A percentile compares a stretch with the other conserved stretches of the same genome.
Conservation (phyloP, 345 rosid species). For the Eucalyptus rudis region DNA sequence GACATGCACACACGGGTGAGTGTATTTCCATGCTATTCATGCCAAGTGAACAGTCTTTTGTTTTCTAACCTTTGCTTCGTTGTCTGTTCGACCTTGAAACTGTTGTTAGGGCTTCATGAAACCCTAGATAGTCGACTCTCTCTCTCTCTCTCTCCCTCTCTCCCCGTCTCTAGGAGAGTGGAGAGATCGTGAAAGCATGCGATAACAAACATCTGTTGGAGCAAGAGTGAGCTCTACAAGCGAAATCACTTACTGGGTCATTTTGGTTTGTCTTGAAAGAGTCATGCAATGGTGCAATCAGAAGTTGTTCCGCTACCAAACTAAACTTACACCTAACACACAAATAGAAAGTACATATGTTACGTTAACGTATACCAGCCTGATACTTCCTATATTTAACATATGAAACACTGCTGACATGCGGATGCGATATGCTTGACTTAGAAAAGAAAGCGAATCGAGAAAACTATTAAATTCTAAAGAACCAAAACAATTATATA, state of each 20-base stretch:
- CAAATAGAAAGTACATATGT: not conserved
- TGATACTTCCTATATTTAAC: not conserved
- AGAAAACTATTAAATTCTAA: not conserved
- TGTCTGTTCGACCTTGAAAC: not conserved
- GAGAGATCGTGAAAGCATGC: not conserved
- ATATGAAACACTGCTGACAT: not conserved
- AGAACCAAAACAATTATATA: not conserved
- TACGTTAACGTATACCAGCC: not conserved
- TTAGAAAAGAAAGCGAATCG: not conserved
- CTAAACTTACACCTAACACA: not conserved
- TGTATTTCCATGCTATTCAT: not conserved
- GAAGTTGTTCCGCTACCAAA: not conserved
- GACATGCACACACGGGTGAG: not conserved
- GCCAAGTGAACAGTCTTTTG: not conserved
- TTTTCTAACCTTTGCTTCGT: not conserved
- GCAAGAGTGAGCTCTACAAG: not conserved
- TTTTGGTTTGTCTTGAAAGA: not conserved
- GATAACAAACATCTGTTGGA: not conserved
- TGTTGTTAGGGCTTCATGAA: not conserved
- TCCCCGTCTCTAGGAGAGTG: not conserved
- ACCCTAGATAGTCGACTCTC: not conserved
- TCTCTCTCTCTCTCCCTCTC: not conserved
- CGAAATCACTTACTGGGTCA: not conserved
- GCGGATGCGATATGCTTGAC: not conserved
- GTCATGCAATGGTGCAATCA: not conserved